Base-by-base conservation (phyloP, 2,329 filamentous ascomycete genomes). In the Colletotrichum sp. region DNA sequence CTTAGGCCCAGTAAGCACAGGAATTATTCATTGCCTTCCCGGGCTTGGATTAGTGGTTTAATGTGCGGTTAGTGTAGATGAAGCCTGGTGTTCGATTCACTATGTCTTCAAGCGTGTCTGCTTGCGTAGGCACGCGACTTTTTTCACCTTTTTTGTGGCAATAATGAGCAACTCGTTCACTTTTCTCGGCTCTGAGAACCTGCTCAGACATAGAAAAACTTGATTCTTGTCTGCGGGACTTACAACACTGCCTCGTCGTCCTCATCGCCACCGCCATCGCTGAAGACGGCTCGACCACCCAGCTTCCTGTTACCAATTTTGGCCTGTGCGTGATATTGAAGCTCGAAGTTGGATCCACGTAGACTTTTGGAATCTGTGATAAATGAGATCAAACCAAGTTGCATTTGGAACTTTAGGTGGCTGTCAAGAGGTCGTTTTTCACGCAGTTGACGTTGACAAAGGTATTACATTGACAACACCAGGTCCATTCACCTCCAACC, bases 271-370 rank as follows among this genome's bases (percentile, higher is more conserved):
- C n/a, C 44, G n/a, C 44, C 10, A 49, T 49, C 12, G 44, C 44
- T 49, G n/a, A 49, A 49, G 10, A 3, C 18, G 16, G 5, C 39
- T 44, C 18, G 18, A n/a, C 18, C 39, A 44, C 9, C 39, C 39
- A n/a, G 39, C 39, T 44, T 44, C 39, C 9, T 12, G 1, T 44
- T 12, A n/a, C 5, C 5, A n/a, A 1, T 4, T 12, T 44, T 12
- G 39, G 9, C 9, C 18, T 12, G 18, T 10, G 16, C 18, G 2
- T 12, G 18, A n/a, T 0, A 2, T 44, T 44, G 0, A n/a, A 44
- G 8, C 39, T 44, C 39, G 18, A 39, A 39, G 3, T 44, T 12
- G 39, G 39, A 4, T n/a, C 0, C 39, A n/a, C 9, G 9, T 39
- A 39, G 39, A 3, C 9, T 44, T 6, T 6, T 12, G 3, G 18